Base-by-base conservation (phyloP, 768 basidiomycete species). In the Hortiboletus flavorubellus region DNA sequence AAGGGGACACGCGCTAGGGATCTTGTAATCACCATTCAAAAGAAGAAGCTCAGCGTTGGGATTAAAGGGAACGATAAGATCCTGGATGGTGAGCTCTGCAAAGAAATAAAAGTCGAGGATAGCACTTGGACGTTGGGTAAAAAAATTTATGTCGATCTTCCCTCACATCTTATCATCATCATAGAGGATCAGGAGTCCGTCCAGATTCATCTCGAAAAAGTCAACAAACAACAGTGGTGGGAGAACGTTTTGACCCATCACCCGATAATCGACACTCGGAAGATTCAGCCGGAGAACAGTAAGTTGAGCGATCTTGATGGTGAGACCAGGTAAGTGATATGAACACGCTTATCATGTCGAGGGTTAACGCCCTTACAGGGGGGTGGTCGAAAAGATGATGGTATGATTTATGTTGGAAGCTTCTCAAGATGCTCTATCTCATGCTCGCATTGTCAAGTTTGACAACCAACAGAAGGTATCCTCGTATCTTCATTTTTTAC, bases 311-410 rank as follows among this genome's bases (percentile, higher is more conserved):
- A 99, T 66, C 80, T 99, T 21, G 97, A 99, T 65, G 89, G 88
- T 11, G 96, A 98, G 69, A 98, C 96, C 1, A 84, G 91, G 91
- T 87, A 61, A 34, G 73, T 58, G 41, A 40, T 39, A n/a, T n/a
- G 40, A 40, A 47, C 21, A 44, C 29, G 30, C 29, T 43, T 29
- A 49, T 54, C 14, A 9, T 48, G 59, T 51, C 15, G 18, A 51
- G 39, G 16, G 10, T 42, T 64, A 41, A 68, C 51, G 4, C 38
- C 38, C 46, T 61, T 37, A 3, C 64, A 91, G 97, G 61, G 93
- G 91, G 2, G 90, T 99, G 91, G 97, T 99, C 4, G 97, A 99
- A 73, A 99, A 99, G 78, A 99, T 99, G 97, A 98, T 99, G 96
- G 96, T 96, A 75, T 63, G 88, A 51, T 58, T 10, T 45, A 16